Conservation (phyloP, 2,329 filamentous ascomycete genomes). For the Exserohilum turcica region DNA sequence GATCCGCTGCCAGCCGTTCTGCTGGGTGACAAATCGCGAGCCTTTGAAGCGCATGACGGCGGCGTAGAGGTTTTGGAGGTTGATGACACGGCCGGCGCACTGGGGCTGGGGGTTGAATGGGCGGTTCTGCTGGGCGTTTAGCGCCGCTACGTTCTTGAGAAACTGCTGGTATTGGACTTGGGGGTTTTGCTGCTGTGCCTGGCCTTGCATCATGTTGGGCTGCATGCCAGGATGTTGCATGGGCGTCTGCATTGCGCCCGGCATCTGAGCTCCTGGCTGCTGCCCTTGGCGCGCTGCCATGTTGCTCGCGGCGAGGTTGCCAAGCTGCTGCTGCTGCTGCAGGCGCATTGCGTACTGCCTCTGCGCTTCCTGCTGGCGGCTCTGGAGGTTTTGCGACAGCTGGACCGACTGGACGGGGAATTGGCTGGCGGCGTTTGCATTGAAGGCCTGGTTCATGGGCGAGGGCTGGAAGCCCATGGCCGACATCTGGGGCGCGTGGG, state of each 20-base stretch:
- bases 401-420: constrained; percentile 55
- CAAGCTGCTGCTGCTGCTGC: constrained; percentile 69
- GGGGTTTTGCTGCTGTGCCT: constrained; percentile 19
- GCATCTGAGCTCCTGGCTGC: constrained; percentile 47
- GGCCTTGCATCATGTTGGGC: constrained; percentile 37
- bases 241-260: constrained; percentile 34
- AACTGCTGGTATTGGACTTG: constrained; percentile 40
- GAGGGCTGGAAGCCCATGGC: constrained; percentile 46
- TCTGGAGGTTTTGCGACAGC: constrained; percentile 57
- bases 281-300: constrained; percentile 48
- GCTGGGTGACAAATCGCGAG: constrained; percentile 71
- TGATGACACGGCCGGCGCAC: constrained; percentile 74
- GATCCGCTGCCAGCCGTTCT: constrained; percentile 75
- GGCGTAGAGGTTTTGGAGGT: constrained; percentile 77
- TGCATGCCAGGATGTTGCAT: constrained; percentile 39
- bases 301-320: constrained; percentile 47
- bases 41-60: constrained; percentile 77
- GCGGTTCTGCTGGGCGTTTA: constrained; percentile 75
- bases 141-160: constrained; percentile 74
- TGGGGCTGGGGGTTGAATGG: constrained; percentile 76
- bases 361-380: constrained; percentile 65
- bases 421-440: constrained; percentile 49
- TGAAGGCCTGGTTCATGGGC: constrained; percentile 47
- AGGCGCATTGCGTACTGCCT: constrained; percentile 86
- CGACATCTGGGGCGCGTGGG: constrained; percentile 52